Evolutionary conservation across 2,329 filamentous ascomycete genomes (phyloP), one percentile per base, ranked within the genome.

Genomic region (Colletotrichum godetiae): DNA sequence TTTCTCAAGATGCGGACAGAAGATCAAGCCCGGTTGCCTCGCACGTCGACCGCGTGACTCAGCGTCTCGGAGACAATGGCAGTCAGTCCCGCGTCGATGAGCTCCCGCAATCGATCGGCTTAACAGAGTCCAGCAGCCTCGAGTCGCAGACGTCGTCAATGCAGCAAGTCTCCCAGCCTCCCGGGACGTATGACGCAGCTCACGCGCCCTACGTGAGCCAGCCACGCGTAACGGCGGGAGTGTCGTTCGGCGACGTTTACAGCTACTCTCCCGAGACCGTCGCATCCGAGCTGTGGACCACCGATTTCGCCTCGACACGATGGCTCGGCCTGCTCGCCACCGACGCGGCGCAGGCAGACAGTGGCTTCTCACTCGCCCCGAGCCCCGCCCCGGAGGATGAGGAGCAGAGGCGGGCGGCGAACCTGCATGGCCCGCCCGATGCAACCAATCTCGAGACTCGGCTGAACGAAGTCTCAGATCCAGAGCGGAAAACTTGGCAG

Each of bases 321-420:
- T 81, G 79, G 79, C 79, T 81, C 24, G 79, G 79, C 29, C 76
- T 80, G 15, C 70, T 80, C 19, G 79, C 79, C 12, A 77, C 77
- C 0, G 80, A 80, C 57, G 80, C 79, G 5, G 80, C 79, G 12
- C 79, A 82, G 61, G 80, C 80, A 4, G 80, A 81, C 64, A 77
- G 76, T 29, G 72, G 75, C n/a, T 80, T 81, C 71, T 79, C 79
- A 1, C 67, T 80, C 46, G 76, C 77, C 0, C 75, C 77, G 8
- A 79, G 78, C 31, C 71, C 71, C 4, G 67, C 61, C 31, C 71
- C 71, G 29, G 76, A 75, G 11, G 72, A 69, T 33, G 68, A 60
- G 6, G 62, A 67, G 10, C 56, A 61, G 46, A 22, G 67, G 55
- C 67, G 67, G 3, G 53, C 53, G 13, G 19, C 68, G 12, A 1